Base-by-base conservation (phyloP, 106 monocot species). In the Dendrobium officinale region DNA sequence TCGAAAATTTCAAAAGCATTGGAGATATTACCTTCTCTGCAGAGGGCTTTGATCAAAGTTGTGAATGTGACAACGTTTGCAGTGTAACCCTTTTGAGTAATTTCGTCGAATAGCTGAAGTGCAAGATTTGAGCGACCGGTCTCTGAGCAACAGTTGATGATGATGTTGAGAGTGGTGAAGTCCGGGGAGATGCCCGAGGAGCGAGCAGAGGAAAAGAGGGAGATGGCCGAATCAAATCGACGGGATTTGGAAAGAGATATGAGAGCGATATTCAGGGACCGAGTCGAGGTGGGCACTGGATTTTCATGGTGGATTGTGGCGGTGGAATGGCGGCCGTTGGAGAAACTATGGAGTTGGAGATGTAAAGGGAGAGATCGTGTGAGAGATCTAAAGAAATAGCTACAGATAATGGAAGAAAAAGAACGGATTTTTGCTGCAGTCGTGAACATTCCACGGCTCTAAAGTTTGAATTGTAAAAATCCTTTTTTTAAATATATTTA, bases 81-180 rank as follows among this genome's bases (percentile, higher is more conserved):
- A 0, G 67, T 2, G 15, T 77, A 75, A 22, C 70, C 80, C 13
- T 78, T 54, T 15, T 37, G 19, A 20, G 66, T 66, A 42, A 88
- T 83, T 83, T 88, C 88, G 11, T 81, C 86, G 37, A 88, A 81
- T 83, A 86, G 40, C 44, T 70, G 33, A 64, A 67, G 88, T 68
- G 85, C 88, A 40, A 80, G 85, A 55, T 82, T 72, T 19, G 67
- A 48, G 13, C 58, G 81, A 59, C 75, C 49, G 9, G 83, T 68
- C 42, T 82, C 75, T 40, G 70, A 79, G 56, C 45, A 79, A 55
- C 76, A 79, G 48, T 80, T 51, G 83, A 82, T 58, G 42, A 79
- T 29, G 24, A 81, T 79, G 79, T 79, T 79, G 86, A 86, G 75
- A 64, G 86, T 68, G 75, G 80, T 77, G 45, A 83, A 55, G 16